Base-by-base conservation (phyloP, 257 asterid species). In the Agastache rugosa region DNA sequence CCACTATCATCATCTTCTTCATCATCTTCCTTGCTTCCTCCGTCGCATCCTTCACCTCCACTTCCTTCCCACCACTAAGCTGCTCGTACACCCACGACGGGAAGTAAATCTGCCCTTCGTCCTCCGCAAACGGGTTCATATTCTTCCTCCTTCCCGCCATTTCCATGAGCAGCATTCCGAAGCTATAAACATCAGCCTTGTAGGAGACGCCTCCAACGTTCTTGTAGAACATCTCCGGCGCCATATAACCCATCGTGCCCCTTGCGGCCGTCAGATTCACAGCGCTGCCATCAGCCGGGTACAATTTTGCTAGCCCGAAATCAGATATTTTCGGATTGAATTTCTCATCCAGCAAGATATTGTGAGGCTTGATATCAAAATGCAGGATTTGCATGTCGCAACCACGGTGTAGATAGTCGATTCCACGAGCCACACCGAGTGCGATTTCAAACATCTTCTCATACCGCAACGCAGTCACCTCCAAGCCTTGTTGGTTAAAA, bases 231-330 rank as follows among this genome's bases (percentile, higher is more conserved):
- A 78, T 75, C 75, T 84, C 85, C 0, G 84, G 84, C 4, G 85
- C 88, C 81, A 81, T 79, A 51, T 84, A 84, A 5, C 88, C 85
- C 75, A 84, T 78, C 8, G 88, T 79, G 44, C 88, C 88, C 42
- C 88, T 66, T 7, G 84, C 88, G 0, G 84, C 80, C 2, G 82
- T 78, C 63, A 84, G 23, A 23, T 65, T 69, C 6, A 84, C 56
- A 0, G 44, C 35, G 44, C 80, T 63, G 4, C 60, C 74, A 14
- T 69, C 74, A 1, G 80, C 68, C 1, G 85, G 74, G 69, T 72
- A 76, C 6, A 79, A 61, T 25, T 78, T 62, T 0, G 87, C 87
- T 2, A 83, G 83, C 45, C 83, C 85, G 10, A 83, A 83, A 69
- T 83, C 85, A 0, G 83, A 83, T 39, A 83, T 76, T 62, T 83